Percentiles rank a stretch among this genome's conserved stretches.
Evolutionary conservation across 1,284 basidiomycete genomes (phyloP).

Genomic region (Psilocybe mexicana): DNA sequence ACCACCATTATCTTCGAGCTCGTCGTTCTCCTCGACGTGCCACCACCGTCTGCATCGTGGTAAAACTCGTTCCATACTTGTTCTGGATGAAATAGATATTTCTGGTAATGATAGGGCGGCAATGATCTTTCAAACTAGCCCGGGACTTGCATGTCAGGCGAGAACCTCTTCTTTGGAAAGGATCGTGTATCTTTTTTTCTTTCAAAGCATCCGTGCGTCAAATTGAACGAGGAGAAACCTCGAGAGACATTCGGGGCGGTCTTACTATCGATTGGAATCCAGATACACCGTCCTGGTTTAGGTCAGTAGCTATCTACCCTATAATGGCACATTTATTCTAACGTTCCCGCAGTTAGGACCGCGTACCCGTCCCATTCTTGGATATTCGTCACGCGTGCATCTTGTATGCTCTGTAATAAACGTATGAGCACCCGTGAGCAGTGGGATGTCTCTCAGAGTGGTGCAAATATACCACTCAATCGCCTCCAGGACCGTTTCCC

Average conservation of each 20-base stretch:
- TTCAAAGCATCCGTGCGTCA: background rate
- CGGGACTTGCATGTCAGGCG: constrained; percentile 2
- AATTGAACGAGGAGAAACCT: constrained; percentile 8
- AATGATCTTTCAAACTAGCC: background rate
- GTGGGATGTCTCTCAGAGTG: constrained; percentile 4
- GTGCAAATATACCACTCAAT: constrained; percentile 12
- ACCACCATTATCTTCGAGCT: background rate
- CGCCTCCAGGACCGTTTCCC: constrained; percentile 13
- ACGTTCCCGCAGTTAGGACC: constrained; percentile 13
- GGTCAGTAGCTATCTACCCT: constrained; percentile 9
- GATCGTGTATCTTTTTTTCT: constrained; percentile 1
- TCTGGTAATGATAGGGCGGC: background rate
- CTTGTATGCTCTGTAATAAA: constrained; percentile 4
- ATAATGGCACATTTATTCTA: constrained; percentile 8
- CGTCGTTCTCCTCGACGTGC: background rate
- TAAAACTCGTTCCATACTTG: too few species aligned
- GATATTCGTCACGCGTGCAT: constrained; percentile 14
- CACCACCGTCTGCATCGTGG: background rate
- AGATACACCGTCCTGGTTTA: background rate
- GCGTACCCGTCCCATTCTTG: constrained; percentile 14
- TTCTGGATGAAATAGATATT: background rate
- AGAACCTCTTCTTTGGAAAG: constrained; percentile 5
- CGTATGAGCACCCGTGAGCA: background rate
- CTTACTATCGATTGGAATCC: constrained; percentile 6
- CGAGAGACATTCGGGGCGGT: constrained; percentile 16